These are phyloP conservation scores for Rhodotorula sp. DNA, from an alignment of 1,284 basidiomycete genomes.

Conservation along the genomic window DNA sequence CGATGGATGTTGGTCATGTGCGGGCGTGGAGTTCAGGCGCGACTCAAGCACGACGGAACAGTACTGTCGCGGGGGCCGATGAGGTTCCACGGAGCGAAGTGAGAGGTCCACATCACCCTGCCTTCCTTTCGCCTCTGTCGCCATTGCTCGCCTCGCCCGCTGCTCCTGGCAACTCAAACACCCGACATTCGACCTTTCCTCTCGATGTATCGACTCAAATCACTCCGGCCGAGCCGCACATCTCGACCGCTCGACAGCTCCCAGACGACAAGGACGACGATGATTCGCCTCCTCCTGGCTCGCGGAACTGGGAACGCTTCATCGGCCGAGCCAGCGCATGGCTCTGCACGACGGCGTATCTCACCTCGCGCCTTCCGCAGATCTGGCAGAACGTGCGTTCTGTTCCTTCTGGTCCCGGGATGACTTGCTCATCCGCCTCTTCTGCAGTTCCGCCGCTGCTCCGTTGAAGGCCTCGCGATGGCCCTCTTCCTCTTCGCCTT, in stretches of 20 bases:
- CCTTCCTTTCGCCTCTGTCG: not conserved
- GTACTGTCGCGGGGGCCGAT: not conserved
- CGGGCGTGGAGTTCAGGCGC: conserved; percentile 7
- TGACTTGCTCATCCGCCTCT: not conserved
- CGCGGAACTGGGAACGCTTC: conserved; percentile 53
- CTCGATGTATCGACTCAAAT: conserved; percentile 1
- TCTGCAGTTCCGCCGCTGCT: conserved; percentile 75
- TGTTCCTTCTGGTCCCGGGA: too few species aligned
- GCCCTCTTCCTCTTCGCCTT: conserved; percentile 88
- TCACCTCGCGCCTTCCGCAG: conserved; percentile 86
- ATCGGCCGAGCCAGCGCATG: conserved; percentile 87
- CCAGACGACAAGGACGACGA: not conserved
- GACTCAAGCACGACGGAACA: not conserved
- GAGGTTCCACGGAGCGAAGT: not conserved
- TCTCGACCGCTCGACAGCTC: not conserved
- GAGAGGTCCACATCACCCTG: conserved; percentile 4
- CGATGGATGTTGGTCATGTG: conserved; percentile 43
- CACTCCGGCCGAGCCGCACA: not conserved
- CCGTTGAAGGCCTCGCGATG: conserved; percentile 91
- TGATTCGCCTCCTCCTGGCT: not conserved
- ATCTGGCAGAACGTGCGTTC: conserved; percentile 92
- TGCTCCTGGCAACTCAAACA: not conserved
- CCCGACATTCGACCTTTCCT: conserved; percentile 9
- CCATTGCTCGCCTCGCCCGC: not conserved
- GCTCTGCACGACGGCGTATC: conserved; percentile 83